Evolutionary conservation across 768 basidiomycete genomes (phyloP).

Genomic region (Boletellus sp.): DNA sequence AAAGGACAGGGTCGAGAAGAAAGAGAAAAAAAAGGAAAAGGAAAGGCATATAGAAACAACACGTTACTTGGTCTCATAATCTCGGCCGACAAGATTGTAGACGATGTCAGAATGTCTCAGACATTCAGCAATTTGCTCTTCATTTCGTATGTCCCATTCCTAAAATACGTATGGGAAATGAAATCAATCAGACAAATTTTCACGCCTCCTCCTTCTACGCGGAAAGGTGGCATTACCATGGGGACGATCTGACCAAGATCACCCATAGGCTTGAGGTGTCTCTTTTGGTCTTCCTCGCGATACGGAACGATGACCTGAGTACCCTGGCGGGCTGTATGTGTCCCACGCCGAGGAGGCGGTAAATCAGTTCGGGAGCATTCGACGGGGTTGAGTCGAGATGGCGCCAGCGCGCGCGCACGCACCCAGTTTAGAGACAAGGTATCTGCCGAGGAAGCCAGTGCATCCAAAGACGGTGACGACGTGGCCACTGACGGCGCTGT

Average conservation of each 20-base stretch:
- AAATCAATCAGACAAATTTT: conserved; percentile 27
- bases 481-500: conserved; percentile 86
- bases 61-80: conserved; percentile 90
- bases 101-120: conserved; percentile 93
- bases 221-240: conserved; percentile 55
- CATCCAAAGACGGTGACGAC: conserved; percentile 95
- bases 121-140: conserved; percentile 90
- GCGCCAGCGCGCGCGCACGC: conserved; percentile 5
- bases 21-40: no score
- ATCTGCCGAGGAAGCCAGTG: conserved; percentile 92
- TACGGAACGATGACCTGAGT: conserved; percentile 94
- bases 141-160: conserved; percentile 96
- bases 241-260: conserved; percentile 96
- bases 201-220: background rate
- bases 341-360: background rate
- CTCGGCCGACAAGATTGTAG: conserved; percentile 91
- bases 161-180: conserved; percentile 30
- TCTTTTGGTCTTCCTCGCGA: conserved; percentile 89
- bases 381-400: background rate
- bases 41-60: conserved; percentile 1
- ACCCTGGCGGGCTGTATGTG: conserved; percentile 79
- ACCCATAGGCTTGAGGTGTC: conserved; percentile 88
- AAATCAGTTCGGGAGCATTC: background rate
- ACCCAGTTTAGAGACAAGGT: conserved; percentile 93
- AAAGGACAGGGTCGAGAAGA: conserved; percentile 5